Conservation (phyloP, 2,329 filamentous ascomycete species). For the Penicillium glabrum region DNA sequence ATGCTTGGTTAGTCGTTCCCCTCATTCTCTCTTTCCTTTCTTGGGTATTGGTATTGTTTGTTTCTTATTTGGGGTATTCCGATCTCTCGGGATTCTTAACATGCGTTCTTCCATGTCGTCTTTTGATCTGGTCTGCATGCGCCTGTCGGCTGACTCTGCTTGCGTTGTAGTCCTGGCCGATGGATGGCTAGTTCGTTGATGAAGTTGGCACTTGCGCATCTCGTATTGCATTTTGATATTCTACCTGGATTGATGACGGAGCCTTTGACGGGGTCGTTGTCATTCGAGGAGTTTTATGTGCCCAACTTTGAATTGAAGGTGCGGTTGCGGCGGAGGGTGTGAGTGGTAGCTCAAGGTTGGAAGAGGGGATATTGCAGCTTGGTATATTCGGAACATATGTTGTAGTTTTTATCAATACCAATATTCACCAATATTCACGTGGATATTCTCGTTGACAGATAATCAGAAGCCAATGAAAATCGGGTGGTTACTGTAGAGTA, state of each 20-base stretch:
- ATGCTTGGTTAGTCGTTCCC: conserved; percentile 19
- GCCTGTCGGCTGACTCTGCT: conserved; percentile 15
- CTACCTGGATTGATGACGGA: conserved; percentile 6
- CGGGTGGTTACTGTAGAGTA: neutral
- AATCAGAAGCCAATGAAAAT: too few species aligned
- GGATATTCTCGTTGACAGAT: too few species aligned
- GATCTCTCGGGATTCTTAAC: neutral
- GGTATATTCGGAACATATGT: neutral
- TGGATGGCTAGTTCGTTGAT: conserved; percentile 23
- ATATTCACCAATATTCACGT: too few species aligned
- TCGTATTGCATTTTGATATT: conserved; percentile 16
- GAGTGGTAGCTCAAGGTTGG: neutral
- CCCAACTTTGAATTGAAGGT: conserved; percentile 25
- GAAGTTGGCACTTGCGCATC: conserved; percentile 19
- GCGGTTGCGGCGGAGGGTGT: conserved; percentile 33
- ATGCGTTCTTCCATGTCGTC: neutral
- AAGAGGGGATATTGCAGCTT: neutral
- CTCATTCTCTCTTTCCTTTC: neutral
- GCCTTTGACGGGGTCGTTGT: conserved; percentile 15
- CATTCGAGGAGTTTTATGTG: conserved; percentile 25
- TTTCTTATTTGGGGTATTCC: neutral
- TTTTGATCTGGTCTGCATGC: conserved; percentile 15
- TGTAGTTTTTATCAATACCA: too few species aligned
- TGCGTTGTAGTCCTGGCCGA: conserved; percentile 18
- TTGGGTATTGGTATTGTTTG: neutral